Conservation (phyloP, 2,329 filamentous ascomycete species). For the Botrytis galanthina region DNA sequence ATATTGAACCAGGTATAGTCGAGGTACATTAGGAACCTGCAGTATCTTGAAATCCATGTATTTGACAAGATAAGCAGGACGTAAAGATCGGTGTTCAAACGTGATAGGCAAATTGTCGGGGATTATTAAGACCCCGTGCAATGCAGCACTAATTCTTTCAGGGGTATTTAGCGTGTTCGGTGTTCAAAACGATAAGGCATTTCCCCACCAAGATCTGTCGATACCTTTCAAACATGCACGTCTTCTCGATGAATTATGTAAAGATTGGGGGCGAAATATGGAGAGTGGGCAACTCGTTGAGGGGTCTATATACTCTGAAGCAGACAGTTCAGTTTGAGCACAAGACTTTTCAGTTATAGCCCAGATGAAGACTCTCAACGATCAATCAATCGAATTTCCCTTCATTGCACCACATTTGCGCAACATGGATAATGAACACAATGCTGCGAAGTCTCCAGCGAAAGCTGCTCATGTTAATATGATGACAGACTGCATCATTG, state of each 20-base stretch:
- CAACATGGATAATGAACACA: background rate
- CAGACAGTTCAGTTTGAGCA: background rate
- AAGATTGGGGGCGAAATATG: background rate
- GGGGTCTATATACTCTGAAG: background rate
- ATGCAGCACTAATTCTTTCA: background rate
- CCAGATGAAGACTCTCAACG: conserved; percentile 4
- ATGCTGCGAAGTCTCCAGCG: conserved; percentile 16
- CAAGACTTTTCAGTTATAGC: background rate
- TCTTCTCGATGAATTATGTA: conserved; percentile 7
- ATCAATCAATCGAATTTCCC: background rate
- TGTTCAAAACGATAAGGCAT: conserved; percentile 1
- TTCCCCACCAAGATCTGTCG: conserved; percentile 5
- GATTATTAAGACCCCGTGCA: background rate
- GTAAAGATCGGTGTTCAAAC: conserved; percentile 7
- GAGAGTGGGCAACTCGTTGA: background rate
- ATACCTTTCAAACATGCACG: background rate
- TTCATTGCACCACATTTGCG: background rate
- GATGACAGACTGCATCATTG: conserved; percentile 48
- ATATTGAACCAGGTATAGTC: background rate
- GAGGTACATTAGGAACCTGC: background rate
- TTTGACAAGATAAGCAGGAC: conserved; percentile 5
- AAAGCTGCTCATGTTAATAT: conserved; percentile 46
- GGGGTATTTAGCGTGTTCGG: background rate
- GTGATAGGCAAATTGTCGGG: conserved; percentile 10
- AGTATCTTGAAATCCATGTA: background rate